phyloP scores from a whole-genome alignment of 2,329 filamentous ascomycete genomes.

The Xylariaceae sp. region DNA sequence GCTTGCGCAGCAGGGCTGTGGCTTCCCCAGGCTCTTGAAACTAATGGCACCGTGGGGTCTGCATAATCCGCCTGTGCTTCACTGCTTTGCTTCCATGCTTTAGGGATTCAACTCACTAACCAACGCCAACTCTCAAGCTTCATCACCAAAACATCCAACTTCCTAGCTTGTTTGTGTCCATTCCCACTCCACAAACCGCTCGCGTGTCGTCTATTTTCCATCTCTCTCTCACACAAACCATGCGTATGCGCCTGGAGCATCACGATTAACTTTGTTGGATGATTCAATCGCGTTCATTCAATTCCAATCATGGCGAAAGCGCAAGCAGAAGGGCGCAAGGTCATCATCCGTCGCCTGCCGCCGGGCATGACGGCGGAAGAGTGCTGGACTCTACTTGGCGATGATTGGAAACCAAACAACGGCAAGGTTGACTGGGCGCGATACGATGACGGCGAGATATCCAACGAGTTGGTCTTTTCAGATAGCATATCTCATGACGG shows the following conservation, averaged over 20 bases:
- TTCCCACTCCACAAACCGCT: too few relatives aligned
- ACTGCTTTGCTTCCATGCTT: too few relatives aligned
- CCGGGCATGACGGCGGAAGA: conserved; percentile 79
- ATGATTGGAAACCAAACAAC: conserved; percentile 74
- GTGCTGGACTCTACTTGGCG: conserved; percentile 65
- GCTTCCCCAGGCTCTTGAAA: too few relatives aligned
- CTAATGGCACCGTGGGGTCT: too few relatives aligned
- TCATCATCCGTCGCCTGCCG: conserved; percentile 77
- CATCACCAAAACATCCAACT: too few relatives aligned
- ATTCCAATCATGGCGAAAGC: conserved; percentile 44
- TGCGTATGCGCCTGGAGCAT: not conserved
- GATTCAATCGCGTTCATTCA: conserved; percentile 31
- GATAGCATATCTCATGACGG: not conserved
- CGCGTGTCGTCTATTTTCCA: not conserved
- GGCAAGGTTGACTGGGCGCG: conserved; percentile 82
- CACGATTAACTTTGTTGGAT: conserved; percentile 31
- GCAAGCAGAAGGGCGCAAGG: conserved; percentile 66
- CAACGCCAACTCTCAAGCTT: too few relatives aligned
- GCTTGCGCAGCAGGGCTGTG: too few relatives aligned
- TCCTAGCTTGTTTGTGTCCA: too few relatives aligned
- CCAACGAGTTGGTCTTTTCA: conserved; percentile 63
- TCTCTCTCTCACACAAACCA: not conserved
- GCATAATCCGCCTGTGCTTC: too few relatives aligned
- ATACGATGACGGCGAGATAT: conserved; percentile 64
- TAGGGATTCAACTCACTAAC: too few relatives aligned